These are phyloP conservation scores for Candida sojae DNA, from an alignment of 1,139 yeast species.

Conservation along the genomic window DNA sequence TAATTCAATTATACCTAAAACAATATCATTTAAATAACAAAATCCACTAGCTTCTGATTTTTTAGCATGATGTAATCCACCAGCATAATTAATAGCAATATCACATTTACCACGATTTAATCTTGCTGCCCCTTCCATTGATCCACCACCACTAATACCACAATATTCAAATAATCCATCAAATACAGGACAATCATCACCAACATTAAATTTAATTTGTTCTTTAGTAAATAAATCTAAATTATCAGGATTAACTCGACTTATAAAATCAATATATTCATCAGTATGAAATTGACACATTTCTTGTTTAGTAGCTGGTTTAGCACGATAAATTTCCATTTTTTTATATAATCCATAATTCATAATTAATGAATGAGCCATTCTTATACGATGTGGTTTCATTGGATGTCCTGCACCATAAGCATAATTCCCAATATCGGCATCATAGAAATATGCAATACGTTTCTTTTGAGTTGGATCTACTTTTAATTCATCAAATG, in stretches of 20 bases:
- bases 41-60: conserved; percentile 94
- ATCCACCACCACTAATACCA: conserved; percentile 87
- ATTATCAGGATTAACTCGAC: conserved; percentile 93
- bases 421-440: conserved; percentile 96
- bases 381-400: conserved; percentile 98
- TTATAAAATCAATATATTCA: conserved; percentile 91
- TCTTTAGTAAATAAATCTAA: conserved; percentile 89
- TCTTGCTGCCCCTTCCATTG: conserved; percentile 89
- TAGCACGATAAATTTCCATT: conserved; percentile 96
- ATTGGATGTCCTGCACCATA: conserved; percentile 98
- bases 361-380: conserved; percentile 97
- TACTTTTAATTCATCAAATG: conserved; percentile 49
- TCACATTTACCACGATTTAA: conserved; percentile 84
- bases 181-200: conserved; percentile 97
- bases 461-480: conserved; percentile 41
- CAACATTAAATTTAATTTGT: conserved; percentile 92
- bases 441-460: conserved; percentile 52
- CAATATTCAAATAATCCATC: conserved; percentile 93
- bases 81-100: conserved; percentile 96
- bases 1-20: conserved; percentile 78
- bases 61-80: conserved; percentile 97
- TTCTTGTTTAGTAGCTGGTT: conserved; percentile 97
- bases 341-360: conserved; percentile 94
- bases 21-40: conserved; percentile 94
- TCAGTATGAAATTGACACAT: conserved; percentile 99